Percentiles rank a stretch among this genome's conserved stretches.
Conservation (phyloP, 306 rosid genomes). For the Gynostemma pentaphyllum region DNA sequence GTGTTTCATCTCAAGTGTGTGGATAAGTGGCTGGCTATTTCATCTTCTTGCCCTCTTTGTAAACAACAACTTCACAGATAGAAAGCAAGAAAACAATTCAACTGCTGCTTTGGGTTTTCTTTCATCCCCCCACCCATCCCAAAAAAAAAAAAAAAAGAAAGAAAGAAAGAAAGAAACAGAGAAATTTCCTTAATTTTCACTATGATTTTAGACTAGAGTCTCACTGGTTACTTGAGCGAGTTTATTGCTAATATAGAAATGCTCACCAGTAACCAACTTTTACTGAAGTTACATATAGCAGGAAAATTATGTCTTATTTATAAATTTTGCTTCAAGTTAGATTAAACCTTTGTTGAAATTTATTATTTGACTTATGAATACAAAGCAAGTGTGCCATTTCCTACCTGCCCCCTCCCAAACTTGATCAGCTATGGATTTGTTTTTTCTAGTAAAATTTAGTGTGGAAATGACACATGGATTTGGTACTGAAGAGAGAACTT, state of each 20-base stretch:
- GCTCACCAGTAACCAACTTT: conserved; percentile 62
- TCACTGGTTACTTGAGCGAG: conserved; percentile 66
- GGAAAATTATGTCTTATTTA: conserved; percentile 2
- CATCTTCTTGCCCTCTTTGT: conserved; percentile 87
- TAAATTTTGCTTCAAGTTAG: neutral
- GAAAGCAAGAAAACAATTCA: neutral
- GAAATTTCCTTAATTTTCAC: neutral
- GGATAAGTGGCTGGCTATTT: conserved; percentile 82
- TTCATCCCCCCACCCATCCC: neutral
- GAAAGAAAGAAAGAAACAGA: too few species aligned
- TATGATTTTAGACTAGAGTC: conserved; percentile 16
- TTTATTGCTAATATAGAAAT: conserved; percentile 34
- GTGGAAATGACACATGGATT: too few species aligned
- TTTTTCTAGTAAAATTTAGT: too few species aligned
- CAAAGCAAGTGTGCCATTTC: conserved; percentile 2
- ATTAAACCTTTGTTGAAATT: neutral
- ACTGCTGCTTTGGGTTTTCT: neutral
- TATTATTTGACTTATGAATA: neutral
- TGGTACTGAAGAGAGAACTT: too few species aligned
- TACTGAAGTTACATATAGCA: conserved; percentile 7
- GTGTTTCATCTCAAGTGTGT: conserved; percentile 79
- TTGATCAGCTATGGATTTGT: neutral
- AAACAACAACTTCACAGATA: conserved; percentile 55
- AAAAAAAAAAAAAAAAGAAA: too few species aligned
- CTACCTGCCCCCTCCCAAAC: neutral